Base-by-base conservation (phyloP, 495 filamentous ascomycete genomes). In the Hamigera avellanea region DNA sequence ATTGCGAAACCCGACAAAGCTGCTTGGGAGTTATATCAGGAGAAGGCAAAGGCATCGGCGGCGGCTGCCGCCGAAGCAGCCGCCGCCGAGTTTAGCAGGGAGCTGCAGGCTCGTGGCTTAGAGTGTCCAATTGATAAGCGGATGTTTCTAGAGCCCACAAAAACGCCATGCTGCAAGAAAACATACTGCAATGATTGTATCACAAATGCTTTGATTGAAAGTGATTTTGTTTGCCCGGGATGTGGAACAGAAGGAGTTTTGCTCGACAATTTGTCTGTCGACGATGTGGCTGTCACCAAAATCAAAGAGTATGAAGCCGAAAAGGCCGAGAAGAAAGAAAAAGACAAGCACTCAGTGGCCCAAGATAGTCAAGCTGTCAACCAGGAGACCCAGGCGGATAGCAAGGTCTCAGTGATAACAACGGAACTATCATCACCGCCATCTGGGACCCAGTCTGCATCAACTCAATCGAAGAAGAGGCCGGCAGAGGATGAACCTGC, bases 181-280 rank as follows among this genome's bases (percentile, higher is more conserved):
- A 94, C 87, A 56, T 96, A 89, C 73, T 98, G 91, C 76, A 83
- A 86, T 74, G 86, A 96, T 48, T 98, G 91, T 80, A 94, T 96
- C 59, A 87, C 87, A 49, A 93, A 88, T 75, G 80, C 85, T 50
- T 78, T 98, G 65, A 86, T 94, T 64, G 86, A 96, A 67, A 89
- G 80, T 73, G 91, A 98, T 70, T 86, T 98, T 66, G 69, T 83
- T 51, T 98, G 91, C 57, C 93, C 93, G 38, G 80, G 76, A 35
- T 98, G 91, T 68, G 74, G 81, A 54, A 83, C 76, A 29, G 86
- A 93, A 45, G 86, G 84, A 41, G 83, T 95, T 32, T 67, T 95
- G 39, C 81, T 96, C 61, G 93, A 95, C 75, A 79, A 94, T 61
- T 75, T 98, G 36, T 73, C 73, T 50, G 56, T 74, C 39, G 88